A percentile compares a stretch with the other conserved stretches of the same genome.
Evolutionary conservation across 2,329 filamentous ascomycete genomes (phyloP).

Genomic region (Stylonectria norvegica): DNA sequence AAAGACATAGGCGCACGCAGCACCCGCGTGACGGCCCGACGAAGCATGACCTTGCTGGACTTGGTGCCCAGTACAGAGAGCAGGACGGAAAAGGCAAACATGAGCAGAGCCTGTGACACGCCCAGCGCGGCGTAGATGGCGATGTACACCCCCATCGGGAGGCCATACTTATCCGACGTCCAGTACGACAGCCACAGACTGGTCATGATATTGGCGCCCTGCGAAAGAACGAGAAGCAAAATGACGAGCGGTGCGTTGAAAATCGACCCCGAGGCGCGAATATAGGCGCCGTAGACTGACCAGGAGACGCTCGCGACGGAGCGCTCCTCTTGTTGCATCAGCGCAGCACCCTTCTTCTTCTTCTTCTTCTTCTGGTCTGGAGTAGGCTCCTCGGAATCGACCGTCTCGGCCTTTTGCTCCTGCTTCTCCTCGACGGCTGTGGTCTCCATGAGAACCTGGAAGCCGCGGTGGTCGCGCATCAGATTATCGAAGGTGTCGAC

Average conservation of each 20-base stretch:
- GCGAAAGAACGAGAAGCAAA: conserved; percentile 64
- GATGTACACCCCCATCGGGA: conserved; percentile 68
- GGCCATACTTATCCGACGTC: conserved; percentile 74
- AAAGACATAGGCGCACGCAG: conserved; percentile 78
- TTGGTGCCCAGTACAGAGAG: conserved; percentile 78
- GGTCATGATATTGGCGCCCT: conserved; percentile 82
- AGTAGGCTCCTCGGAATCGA: conserved; percentile 43
- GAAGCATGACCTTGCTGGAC: conserved; percentile 77
- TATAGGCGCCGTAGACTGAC: conserved; percentile 75
- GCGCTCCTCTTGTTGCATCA: conserved; percentile 72
- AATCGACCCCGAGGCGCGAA: conserved; percentile 69
- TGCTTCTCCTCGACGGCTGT: conserved; percentile 68
- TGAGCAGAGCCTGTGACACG: conserved; percentile 64
- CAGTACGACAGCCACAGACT: conserved; percentile 93
- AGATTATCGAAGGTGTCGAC: conserved; percentile 87
- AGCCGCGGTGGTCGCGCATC: conserved; percentile 73
- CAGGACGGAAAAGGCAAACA: conserved; percentile 76
- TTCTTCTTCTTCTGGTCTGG: conserved; percentile 51
- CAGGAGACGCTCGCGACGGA: conserved; percentile 75
- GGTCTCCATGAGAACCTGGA: conserved; percentile 80
- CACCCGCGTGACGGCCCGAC: conserved; percentile 73
- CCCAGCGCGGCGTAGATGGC: conserved; percentile 70
- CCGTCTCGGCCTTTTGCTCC: conserved; percentile 52
- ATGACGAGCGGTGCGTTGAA: conserved; percentile 64
- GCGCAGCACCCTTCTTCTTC: conserved; percentile 54